Base-by-base conservation (phyloP, 306 rosid genomes). In the Senna siamea region DNA sequence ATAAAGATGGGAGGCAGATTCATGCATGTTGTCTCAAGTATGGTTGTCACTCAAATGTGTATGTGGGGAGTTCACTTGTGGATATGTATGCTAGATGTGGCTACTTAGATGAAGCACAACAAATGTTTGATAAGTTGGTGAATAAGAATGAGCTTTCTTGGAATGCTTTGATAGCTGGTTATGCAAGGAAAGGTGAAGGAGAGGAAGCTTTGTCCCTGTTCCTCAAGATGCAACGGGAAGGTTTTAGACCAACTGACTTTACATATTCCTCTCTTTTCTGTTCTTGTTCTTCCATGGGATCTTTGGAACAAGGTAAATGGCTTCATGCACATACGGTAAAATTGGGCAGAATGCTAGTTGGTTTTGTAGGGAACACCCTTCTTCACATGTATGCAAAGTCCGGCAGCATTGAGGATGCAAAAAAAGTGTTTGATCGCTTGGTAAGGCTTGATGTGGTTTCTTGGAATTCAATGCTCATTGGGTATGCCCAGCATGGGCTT, bases 61-160 rank as follows among this genome's bases (percentile, higher is more conserved):
- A 60, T 69, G 85, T 86, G 17, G 84, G 87, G 58, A 86, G 85
- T 78, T 78, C 89, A 13, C 85, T 86, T 78, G 81, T 78, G 22
- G 89, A 86, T 60, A 83, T 78, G 89, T 86, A 86, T 71, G 79
- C 87, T 7, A 82, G 81, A 80, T 80, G 87, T 68, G 85, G 83
- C 17, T 70, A 38, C 34, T 47, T 86, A 51, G 48, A 23, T n/a
- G 89, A 86, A 46, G 85, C 89, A 5, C 54, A 14, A 15, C 51
- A 41, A 37, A 82, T 75, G 32, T 86, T 86, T 22, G 78, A 86
- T 35, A 37, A 78, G 51, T 73, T 86, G 58, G 73, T 3, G 70
- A 64, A 20, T 37, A 84, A 74, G 76, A 84, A 84, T 59, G 88
- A 69, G 75, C 85, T 84, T 69, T 84, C 83, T 28, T 84, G 88